phyloP scores from a whole-genome alignment of 352 stramenopile species.

The Globisporangium alternatum region DNA sequence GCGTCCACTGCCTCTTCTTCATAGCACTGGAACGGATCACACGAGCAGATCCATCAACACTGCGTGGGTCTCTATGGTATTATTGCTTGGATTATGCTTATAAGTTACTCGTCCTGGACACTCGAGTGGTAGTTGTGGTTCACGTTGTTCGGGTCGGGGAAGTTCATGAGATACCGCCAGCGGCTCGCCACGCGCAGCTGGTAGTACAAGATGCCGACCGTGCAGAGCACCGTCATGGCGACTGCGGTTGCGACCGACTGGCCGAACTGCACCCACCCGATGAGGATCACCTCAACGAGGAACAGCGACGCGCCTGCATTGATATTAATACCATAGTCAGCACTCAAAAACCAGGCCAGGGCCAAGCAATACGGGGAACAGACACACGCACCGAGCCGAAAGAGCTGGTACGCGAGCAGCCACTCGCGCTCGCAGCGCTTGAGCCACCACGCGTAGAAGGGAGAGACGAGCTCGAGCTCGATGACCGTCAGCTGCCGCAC shows the following conservation, averaged over 20 bases:
- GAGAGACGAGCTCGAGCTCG: constrained; percentile 66
- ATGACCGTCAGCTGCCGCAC: constrained; percentile 44
- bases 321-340: constrained; percentile 5
- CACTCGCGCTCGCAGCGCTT: constrained; percentile 71
- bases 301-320: constrained; percentile 50
- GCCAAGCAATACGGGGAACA: background rate
- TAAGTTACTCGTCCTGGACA: constrained; percentile 1
- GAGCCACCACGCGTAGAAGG: constrained; percentile 70
- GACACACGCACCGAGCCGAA: constrained; percentile 28
- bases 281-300: constrained; percentile 49
- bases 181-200: constrained; percentile 62
- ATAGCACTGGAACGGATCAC: too few relatives aligned
- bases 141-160: constrained; percentile 29
- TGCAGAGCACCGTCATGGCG: constrained; percentile 52
- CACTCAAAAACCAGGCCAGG: too few relatives aligned
- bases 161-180: constrained; percentile 74
- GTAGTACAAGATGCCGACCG: constrained; percentile 53
- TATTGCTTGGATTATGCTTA: background rate
- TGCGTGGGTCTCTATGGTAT: background rate
- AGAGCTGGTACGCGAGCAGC: constrained; percentile 67
- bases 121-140: constrained; percentile 7
- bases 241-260: constrained; percentile 34
- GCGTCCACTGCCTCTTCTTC: too few relatives aligned
- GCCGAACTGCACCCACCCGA: constrained; percentile 62
- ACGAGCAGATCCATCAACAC: too few relatives aligned